phyloP scores from a whole-genome alignment of 495 filamentous ascomycete genomes.

The Durotheca rogersii region DNA sequence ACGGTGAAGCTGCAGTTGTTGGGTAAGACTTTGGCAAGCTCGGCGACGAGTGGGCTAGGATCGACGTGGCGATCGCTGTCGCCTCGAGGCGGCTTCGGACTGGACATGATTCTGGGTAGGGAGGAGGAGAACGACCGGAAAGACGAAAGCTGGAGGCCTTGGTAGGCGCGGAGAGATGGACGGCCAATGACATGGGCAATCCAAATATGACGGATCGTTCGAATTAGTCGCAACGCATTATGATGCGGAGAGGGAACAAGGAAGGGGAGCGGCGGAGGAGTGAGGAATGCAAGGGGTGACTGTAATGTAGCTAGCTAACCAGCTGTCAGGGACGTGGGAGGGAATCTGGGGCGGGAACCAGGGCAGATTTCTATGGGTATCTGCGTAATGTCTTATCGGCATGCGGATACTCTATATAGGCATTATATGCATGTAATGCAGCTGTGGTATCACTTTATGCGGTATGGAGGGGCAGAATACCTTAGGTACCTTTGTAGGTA shows the following conservation, averaged over 20 bases:
- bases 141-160: background rate
- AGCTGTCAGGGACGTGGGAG: too few species aligned
- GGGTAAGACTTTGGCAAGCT: slow-evolving; percentile 71
- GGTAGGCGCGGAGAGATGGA: slow-evolving; percentile 3
- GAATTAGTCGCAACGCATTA: slow-evolving; percentile 3
- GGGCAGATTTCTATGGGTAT: too few species aligned
- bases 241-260: background rate
- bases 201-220: background rate
- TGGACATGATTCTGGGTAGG: slow-evolving; percentile 27
- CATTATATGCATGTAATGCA: too few species aligned
- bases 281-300: too few species aligned
- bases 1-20: slow-evolving; percentile 67
- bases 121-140: background rate
- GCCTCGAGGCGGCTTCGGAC: slow-evolving; percentile 25
- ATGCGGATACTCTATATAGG: too few species aligned
- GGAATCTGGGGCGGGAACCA: too few species aligned
- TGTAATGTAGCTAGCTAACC: too few species aligned
- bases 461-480: background rate
- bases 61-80: slow-evolving; percentile 27
- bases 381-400: too few species aligned
- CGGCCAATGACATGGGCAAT: slow-evolving; percentile 2
- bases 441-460: too few species aligned
- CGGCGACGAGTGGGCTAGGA: slow-evolving; percentile 40
- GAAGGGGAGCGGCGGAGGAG: too few species aligned
- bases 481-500: background rate